These are phyloP conservation scores for Leptographium wingfieldii DNA, from an alignment of 2,329 filamentous ascomycete species.

Conservation along the genomic window DNA sequence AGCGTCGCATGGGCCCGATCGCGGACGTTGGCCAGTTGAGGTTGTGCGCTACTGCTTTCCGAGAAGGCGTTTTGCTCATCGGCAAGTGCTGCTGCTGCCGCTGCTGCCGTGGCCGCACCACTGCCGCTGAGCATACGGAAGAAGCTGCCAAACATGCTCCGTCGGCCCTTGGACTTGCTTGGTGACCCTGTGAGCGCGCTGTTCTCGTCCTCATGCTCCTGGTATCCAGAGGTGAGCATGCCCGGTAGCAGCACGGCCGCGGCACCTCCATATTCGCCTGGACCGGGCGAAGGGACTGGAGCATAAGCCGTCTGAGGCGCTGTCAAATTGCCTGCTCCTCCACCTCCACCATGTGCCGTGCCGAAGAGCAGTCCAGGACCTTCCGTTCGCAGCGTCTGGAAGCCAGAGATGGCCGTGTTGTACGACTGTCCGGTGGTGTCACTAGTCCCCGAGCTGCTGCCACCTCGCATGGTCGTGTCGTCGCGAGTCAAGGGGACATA, in stretches of 20 bases:
- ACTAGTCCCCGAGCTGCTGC: slow-evolving; percentile 17
- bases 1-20: slow-evolving; percentile 31
- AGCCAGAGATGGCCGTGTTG: slow-evolving; percentile 28
- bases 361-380: slow-evolving; percentile 32
- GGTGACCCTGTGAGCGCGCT: slow-evolving; percentile 34
- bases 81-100: background rate
- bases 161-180: slow-evolving; percentile 41
- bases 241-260: background rate
- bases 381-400: slow-evolving; percentile 38
- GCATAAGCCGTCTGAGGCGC: background rate
- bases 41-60: slow-evolving; percentile 4
- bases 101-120: slow-evolving; percentile 5
- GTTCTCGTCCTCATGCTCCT: slow-evolving; percentile 14
- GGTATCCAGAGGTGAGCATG: background rate
- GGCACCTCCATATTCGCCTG: background rate
- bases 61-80: background rate
- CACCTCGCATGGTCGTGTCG: slow-evolving; percentile 9
- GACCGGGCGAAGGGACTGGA: background rate
- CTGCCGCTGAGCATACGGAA: slow-evolving; percentile 43
- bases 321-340: background rate
- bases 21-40: slow-evolving; percentile 1
- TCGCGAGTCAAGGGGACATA: background rate
- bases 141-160: slow-evolving; percentile 58
- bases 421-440: slow-evolving; percentile 28
- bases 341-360: too few relatives aligned